Percentiles rank a stretch among this genome's conserved stretches.
phyloP scores from a whole-genome alignment of 257 asterid species.

The Cinchona pubescens region DNA sequence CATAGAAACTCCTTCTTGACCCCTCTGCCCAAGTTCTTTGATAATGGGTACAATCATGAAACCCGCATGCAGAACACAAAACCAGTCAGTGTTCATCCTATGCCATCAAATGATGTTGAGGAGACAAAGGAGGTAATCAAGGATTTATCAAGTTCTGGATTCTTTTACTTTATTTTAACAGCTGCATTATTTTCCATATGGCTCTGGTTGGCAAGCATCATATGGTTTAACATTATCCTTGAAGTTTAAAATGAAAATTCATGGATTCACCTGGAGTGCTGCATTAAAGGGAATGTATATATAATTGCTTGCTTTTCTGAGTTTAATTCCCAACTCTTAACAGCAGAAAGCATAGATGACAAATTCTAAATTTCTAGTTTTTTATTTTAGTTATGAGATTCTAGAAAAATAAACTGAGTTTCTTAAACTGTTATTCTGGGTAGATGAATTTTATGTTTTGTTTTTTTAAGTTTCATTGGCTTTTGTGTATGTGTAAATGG shows the following conservation, averaged over 20 bases:
- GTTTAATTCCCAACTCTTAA: neutral
- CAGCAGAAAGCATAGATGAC: neutral
- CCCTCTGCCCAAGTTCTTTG: conserved; percentile 48
- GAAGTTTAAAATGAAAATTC: neutral
- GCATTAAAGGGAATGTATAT: neutral
- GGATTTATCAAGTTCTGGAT: conserved; percentile 11
- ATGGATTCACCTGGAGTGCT: neutral
- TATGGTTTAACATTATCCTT: neutral
- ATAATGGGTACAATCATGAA: conserved; percentile 39
- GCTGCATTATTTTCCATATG: neutral
- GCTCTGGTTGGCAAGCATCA: neutral
- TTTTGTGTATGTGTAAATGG: neutral
- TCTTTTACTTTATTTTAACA: neutral
- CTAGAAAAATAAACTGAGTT: neutral
- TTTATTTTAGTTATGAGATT: neutral
- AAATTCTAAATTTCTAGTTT: neutral
- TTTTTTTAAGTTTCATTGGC: neutral
- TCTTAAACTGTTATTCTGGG: neutral
- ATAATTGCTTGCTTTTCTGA: neutral
- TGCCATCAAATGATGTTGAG: conserved; percentile 38
- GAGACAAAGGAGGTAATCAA: conserved; percentile 60
- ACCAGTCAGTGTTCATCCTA: conserved; percentile 44
- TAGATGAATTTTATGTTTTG: neutral
- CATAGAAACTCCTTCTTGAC: conserved; percentile 36
- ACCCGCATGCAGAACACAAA: conserved; percentile 35